phyloP scores from a whole-genome alignment of 2,329 filamentous ascomycete species.

The Claviceps digitariae region DNA sequence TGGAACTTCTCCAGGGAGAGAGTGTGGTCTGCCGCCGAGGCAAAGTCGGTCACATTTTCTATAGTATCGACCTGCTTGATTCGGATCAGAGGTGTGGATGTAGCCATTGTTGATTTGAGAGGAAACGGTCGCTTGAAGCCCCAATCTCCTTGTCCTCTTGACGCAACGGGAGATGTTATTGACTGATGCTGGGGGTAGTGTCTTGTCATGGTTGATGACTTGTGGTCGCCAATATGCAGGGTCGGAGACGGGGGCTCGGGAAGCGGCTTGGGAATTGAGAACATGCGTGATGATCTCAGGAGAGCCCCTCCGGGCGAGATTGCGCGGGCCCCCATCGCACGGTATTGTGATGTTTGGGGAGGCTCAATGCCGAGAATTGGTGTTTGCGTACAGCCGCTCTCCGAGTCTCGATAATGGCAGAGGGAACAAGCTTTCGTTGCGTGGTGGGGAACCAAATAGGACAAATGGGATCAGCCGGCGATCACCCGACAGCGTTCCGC shows the following conservation, averaged over 20 bases:
- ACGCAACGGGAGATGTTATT: conserved; percentile 62
- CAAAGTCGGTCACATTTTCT: conserved; percentile 82
- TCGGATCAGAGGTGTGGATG: conserved; percentile 61
- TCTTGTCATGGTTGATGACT: conserved; percentile 42
- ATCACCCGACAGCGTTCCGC: conserved; percentile 9
- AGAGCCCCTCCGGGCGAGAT: conserved; percentile 53
- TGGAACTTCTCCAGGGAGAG: conserved; percentile 75
- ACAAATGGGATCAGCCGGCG: conserved; percentile 17
- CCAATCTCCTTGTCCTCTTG: conserved; percentile 74
- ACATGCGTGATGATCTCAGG: conserved; percentile 77
- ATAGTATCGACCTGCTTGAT: conserved; percentile 69
- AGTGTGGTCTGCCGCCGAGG: conserved; percentile 68
- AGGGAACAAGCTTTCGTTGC: too few species aligned
- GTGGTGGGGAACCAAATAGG: too few species aligned
- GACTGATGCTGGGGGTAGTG: conserved; percentile 72
- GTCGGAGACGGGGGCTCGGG: conserved; percentile 43
- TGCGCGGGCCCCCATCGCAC: conserved; percentile 20
- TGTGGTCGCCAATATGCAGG: conserved; percentile 21
- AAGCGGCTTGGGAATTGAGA: conserved; percentile 69
- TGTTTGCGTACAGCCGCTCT: too few species aligned
- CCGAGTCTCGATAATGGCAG: too few species aligned
- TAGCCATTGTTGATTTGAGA: conserved; percentile 56
- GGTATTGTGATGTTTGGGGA: conserved; percentile 12
- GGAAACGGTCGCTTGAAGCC: conserved; percentile 80
- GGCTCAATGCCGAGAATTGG: conserved; percentile 16